phyloP scores from a whole-genome alignment of 139 green algal genomes.

The Zygnema cylindricum region DNA sequence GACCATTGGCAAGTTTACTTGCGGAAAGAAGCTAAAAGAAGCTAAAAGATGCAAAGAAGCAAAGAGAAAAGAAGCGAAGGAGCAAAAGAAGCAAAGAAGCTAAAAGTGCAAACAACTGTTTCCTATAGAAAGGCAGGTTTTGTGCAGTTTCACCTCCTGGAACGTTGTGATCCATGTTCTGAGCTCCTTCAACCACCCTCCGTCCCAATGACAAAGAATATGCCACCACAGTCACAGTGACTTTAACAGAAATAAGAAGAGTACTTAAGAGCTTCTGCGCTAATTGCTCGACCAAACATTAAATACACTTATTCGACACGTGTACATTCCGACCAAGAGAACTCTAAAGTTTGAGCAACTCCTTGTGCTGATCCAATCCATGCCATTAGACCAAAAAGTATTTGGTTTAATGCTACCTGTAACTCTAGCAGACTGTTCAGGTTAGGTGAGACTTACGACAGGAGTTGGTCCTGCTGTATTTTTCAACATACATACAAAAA shows the following conservation, averaged over 20 bases:
- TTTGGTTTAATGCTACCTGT: no score
- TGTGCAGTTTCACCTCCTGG: constrained; percentile 29
- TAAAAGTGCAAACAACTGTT: not conserved
- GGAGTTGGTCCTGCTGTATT: no score
- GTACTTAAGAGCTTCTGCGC: not conserved
- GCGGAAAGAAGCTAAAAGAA: not conserved
- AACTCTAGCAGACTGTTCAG: no score
- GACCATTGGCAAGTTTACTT: not conserved
- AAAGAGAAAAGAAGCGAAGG: not conserved
- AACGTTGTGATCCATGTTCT: constrained; percentile 52
- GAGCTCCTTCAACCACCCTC: not conserved
- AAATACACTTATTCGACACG: not conserved
- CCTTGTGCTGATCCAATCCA: no score
- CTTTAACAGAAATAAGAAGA: not conserved
- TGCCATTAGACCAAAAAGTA: no score
- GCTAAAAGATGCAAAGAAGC: not conserved
- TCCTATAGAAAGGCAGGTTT: not conserved
- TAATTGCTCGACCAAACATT: no score
- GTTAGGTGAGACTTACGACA: no score
- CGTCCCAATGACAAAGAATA: not conserved
- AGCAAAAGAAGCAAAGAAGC: not conserved
- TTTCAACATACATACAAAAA: no score
- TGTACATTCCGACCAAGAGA: not conserved
- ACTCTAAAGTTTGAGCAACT: no score
- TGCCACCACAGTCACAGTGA: not conserved